Evolutionary conservation across 164 flowering plant species (phyloP), one percentile per base, ranked within the genome.

Genomic region (Dillenia suffruticosa): DNA sequence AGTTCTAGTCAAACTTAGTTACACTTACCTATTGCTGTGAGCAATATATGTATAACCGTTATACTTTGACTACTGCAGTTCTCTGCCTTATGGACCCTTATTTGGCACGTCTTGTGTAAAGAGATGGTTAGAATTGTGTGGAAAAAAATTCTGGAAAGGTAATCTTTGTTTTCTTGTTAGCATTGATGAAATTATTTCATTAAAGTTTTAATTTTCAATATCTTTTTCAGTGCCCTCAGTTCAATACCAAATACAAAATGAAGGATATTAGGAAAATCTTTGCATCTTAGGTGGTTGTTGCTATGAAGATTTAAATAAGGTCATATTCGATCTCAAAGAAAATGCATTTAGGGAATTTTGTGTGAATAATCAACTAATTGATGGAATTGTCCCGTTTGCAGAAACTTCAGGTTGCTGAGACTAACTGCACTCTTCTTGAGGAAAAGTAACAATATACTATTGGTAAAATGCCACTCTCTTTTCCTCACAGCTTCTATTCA

Each of bases 51-150:
- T 32, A 4, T 32, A 32, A 32, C 40, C 0, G 40, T 32, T 6
- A 32, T 32, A 5, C 40, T 4, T 32, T 32, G 6, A 32, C 6
- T 32, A 32, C 40, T 82, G 71, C 76, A 91, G 93, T 71, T 91
- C 92, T 74, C 91, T 91, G 78, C 90, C 90, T 58, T 91, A 96
- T 75, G 97, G 97, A 56, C 97, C 89, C 61, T 46, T 91, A 44
- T 91, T 84, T 76, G 97, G 97, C 5, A 68, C 82, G 68, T 85
- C 96, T 64, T 91, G 97, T 73, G 84, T 91, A 50, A 77, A 76
- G 63, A 85, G 53, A 73, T 88, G 95, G 95, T 59, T 88, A 61
- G 69, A 57, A 59, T 83, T 80, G 56, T 17, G 68, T 15, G 49
- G 56, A 54, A 68, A 46, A 26, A 19, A 53, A 48, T 47, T 19